These are phyloP conservation scores for Eucalyptus albens DNA, from an alignment of 345 rosid species.

Conservation along the genomic window DNA sequence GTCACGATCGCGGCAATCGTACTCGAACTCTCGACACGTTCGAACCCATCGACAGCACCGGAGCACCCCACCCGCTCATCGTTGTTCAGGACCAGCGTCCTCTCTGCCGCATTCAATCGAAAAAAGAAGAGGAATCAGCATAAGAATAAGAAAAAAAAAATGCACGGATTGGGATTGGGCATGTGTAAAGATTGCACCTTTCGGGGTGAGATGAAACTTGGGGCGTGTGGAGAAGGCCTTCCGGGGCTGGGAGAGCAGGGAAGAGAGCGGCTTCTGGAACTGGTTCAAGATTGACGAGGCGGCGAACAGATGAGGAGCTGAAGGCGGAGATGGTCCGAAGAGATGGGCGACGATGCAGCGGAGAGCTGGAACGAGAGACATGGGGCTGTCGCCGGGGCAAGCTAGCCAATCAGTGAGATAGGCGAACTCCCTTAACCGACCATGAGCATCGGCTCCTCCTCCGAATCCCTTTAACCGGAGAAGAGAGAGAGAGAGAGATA, in stretches of 20 bases:
- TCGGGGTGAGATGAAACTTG: conserved; percentile 22
- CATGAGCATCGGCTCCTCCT: not conserved
- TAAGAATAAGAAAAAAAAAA: not conserved
- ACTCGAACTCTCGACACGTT: conserved; percentile 7
- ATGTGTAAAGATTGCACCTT: conserved; percentile 10
- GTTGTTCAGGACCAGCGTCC: conserved; percentile 17
- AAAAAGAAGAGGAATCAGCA: not conserved
- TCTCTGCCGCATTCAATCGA: conserved; percentile 10
- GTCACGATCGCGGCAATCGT: conserved; percentile 83
- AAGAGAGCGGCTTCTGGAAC: conserved; percentile 3
- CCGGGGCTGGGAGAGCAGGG: conserved; percentile 8
- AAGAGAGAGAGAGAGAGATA: not conserved
- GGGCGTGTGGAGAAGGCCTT: conserved; percentile 11
- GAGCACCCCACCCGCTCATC: conserved; percentile 47
- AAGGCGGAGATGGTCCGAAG: not conserved
- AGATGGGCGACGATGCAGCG: conserved; percentile 15
- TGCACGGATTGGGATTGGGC: not conserved
- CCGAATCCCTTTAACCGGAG: not conserved
- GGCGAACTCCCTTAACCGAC: not conserved
- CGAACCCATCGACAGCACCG: not conserved
- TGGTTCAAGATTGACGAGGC: not conserved
- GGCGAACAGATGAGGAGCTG: not conserved
- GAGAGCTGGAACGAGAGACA: conserved; percentile 20
- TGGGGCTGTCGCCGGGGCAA: not conserved
- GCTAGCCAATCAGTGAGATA: not conserved